A percentile compares a stretch with the other conserved stretches of the same genome.
Evolutionary conservation across 805 yeast genomes (phyloP).

Genomic region (Tetrapisispora iriomotensis): DNA sequence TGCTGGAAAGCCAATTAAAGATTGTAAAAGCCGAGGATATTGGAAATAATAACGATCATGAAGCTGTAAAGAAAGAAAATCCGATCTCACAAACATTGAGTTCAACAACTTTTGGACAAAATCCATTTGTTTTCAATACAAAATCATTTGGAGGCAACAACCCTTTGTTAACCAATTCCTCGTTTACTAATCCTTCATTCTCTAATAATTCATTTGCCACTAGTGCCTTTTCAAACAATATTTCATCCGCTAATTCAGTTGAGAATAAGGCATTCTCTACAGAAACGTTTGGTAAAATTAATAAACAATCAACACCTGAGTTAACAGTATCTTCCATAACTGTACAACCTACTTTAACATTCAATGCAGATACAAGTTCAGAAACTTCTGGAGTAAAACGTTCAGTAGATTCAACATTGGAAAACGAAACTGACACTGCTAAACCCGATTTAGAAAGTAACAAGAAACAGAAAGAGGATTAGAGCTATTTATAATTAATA

Average conservation of each 20-base stretch:
- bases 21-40: slow-evolving; percentile 22
- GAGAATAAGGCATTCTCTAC: no score
- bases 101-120: background rate
- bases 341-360: slow-evolving; percentile 1
- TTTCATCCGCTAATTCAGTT: no score
- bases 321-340: background rate
- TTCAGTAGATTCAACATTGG: slow-evolving; percentile 7
- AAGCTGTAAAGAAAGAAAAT: background rate
- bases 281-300: background rate
- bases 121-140: background rate
- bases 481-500: no score
- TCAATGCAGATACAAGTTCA: slow-evolving; percentile 2
- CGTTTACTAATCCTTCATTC: background rate
- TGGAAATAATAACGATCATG: background rate
- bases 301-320: background rate
- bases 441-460: background rate
- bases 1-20: slow-evolving; percentile 18
- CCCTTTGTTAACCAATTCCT: no score
- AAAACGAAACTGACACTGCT: background rate
- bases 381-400: slow-evolving; percentile 8
- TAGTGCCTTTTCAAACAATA: no score
- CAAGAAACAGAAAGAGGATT: background rate
- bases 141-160: no score
- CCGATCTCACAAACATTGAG: background rate
- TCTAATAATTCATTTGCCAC: background rate